Evolutionary conservation across 345 rosid species (phyloP), one percentile per base, ranked within the genome.

Genomic region (Populus davidiana): DNA sequence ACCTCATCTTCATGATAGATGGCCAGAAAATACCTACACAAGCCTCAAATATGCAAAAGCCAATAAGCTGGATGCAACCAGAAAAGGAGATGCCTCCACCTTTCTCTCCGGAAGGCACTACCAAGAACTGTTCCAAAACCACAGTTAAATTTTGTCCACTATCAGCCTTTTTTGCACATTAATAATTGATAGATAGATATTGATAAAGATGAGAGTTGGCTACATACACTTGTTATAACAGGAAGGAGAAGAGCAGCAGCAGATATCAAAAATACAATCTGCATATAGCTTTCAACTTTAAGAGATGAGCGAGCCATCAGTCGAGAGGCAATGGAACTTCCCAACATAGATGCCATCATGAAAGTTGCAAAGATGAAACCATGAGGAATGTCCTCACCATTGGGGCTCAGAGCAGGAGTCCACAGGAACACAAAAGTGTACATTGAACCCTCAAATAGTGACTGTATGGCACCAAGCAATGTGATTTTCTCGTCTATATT

Each of bases 11-110:
- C 99, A 95, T 93, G 68, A 95, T 95, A 52, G 98, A 95, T 62
- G 99, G 98, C 98, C 98, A 95, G 86, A 93, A 95, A 81, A 93
- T 83, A 44, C 99, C 98, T 0, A 91, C 98, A 86, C 99, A 95
- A 36, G 93, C 88, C 87, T 95, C 99, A 75, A 95, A 95, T 29
- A 88, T 84, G 70, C 99, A 95, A 86, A 95, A 95, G 72, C 98
- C 98, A 70, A 93, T 87, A 38, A 95, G 90, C 89, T 92, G 92
- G 61, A 93, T 78, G 50, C 85, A 93, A 39, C 93, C 91, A 3
- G 96, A 70, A 81, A 90, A 85, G 6, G 96, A 86, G 72, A 95
- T 91, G 83, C 96, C 74, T 70, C 92, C 93, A 4, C 93, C 93
- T 82, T 79, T 89, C 82, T 85, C 91, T 73, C 86, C 87, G 52